phyloP scores from a whole-genome alignment of 2,329 filamentous ascomycete species.

The Bisporella sp. region DNA sequence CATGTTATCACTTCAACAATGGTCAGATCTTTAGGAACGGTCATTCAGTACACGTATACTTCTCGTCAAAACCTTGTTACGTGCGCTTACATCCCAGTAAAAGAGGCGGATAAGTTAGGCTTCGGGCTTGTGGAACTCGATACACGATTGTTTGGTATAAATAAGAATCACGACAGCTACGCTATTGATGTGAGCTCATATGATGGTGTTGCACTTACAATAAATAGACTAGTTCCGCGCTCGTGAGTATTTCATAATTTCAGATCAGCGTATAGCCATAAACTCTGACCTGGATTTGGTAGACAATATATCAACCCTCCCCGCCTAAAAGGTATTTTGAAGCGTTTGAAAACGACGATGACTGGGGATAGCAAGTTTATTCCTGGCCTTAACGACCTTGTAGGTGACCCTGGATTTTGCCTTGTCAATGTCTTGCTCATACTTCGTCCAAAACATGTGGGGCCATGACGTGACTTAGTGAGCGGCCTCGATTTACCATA shows the following conservation, averaged over 20 bases:
- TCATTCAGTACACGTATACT: constrained; percentile 15
- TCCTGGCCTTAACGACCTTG: constrained; percentile 9
- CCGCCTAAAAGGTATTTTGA: too few species aligned
- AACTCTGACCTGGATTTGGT: too few species aligned
- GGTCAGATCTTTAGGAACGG: constrained; percentile 15
- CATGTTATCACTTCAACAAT: constrained; percentile 20
- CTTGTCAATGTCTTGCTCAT: too few species aligned
- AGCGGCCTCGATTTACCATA: too few species aligned
- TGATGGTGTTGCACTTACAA: constrained; percentile 4
- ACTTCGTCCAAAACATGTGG: too few species aligned
- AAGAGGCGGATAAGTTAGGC: constrained; percentile 11
- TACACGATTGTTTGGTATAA: constrained; percentile 3
- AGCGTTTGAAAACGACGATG: background rate
- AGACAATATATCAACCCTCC: too few species aligned
- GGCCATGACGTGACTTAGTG: too few species aligned
- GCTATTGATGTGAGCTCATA: constrained; percentile 7
- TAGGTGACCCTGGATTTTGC: too few species aligned
- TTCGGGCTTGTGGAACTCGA: constrained; percentile 11
- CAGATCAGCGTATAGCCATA: too few species aligned
- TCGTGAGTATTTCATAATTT: too few species aligned
- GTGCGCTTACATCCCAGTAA: constrained; percentile 7
- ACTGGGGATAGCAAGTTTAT: constrained; percentile 4
- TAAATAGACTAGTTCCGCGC: background rate
- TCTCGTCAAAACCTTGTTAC: background rate
- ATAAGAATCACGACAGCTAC: background rate